Percentiles rank a stretch among this genome's conserved stretches.
phyloP scores from a whole-genome alignment of 345 rosid species.

The Citropsis articulata region DNA sequence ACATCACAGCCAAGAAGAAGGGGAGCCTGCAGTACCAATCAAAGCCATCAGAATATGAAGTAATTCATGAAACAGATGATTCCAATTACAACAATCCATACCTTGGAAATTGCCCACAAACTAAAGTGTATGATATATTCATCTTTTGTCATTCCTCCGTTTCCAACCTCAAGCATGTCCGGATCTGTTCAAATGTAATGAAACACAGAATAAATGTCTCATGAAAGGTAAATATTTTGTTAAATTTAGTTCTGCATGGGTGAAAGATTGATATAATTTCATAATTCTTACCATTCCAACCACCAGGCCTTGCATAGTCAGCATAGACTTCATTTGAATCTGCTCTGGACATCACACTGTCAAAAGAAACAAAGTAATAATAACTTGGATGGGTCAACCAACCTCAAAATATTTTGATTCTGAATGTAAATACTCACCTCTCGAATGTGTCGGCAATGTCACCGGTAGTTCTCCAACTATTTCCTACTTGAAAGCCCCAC shows the following conservation, averaged over 20 bases:
- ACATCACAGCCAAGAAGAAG: slow-evolving; percentile 83
- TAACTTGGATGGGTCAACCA: neutral
- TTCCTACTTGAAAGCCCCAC: slow-evolving; percentile 80
- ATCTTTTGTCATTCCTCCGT: slow-evolving; percentile 87
- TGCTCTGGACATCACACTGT: slow-evolving; percentile 71
- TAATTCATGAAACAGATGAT: neutral
- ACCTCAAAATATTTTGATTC: neutral
- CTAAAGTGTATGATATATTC: slow-evolving; percentile 90
- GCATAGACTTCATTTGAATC: slow-evolving; percentile 79
- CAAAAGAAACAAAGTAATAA: neutral
- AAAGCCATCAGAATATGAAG: neutral
- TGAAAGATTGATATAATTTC: too few relatives aligned
- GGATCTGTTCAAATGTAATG: slow-evolving; percentile 49
- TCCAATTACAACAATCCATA: neutral
- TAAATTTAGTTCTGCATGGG: too few relatives aligned
- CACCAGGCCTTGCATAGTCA: slow-evolving; percentile 78
- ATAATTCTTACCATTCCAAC: slow-evolving; percentile 54
- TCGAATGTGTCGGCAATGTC: slow-evolving; percentile 73
- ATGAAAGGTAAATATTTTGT: neutral
- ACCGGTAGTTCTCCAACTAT: slow-evolving; percentile 93
- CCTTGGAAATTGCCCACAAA: slow-evolving; percentile 96
- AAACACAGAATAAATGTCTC: neutral
- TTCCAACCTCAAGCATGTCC: slow-evolving; percentile 99
- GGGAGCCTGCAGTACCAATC: slow-evolving; percentile 45
- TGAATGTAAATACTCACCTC: slow-evolving; percentile 33